Base-by-base conservation (phyloP, 208 protist genomes). In the Strigomonas galati region DNA sequence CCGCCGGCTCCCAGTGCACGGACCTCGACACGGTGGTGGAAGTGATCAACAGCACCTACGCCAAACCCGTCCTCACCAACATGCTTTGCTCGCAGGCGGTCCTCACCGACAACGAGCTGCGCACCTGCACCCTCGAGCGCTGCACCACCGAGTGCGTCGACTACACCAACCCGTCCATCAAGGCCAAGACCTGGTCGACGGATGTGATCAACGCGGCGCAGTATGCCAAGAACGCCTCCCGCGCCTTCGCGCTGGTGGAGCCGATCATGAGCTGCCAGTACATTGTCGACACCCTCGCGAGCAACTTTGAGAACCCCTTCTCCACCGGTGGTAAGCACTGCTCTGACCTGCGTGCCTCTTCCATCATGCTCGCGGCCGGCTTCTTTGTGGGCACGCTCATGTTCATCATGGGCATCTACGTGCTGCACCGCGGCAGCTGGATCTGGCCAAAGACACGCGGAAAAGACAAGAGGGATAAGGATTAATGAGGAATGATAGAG, bases 341-440 rank as follows among this genome's bases (percentile, higher is more conserved):
- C 69, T 77, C 79, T 5, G 72, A 77, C 54, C n/a, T 87, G 40
- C 74, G 69, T 52, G 62, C 67, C 14, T 56, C 74, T 14, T 74
- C 69, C 2, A 53, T 90, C 44, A 86, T 92, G 78, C 60, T 91
- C 6, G 83, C 73, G 56, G 58, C 56, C 14, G 85, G 85, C 46
- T 91, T 91, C 75, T 89, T 94, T 65, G 71, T 91, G 26, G 89
- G 85, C 12, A 52, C 80, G 7, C 62, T 94, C 43, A 92, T 87
- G 73, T 94, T 88, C 53, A 73, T 85, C 21, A 37, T 89, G 0
- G 78, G 74, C 48, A 81, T 92, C 58, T 92, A 88, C 69, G 56
- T 89, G 57, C 73, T 92, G 57, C 76, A 89, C 58, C 79, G 81
- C 56, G 89, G 85, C 37, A 72, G 67, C 28, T 84, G 70, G 64